Evolutionary conservation across 2,329 filamentous ascomycete species (phyloP), one percentile per base, ranked within the genome.

Genomic region (Botryotinia convoluta): DNA sequence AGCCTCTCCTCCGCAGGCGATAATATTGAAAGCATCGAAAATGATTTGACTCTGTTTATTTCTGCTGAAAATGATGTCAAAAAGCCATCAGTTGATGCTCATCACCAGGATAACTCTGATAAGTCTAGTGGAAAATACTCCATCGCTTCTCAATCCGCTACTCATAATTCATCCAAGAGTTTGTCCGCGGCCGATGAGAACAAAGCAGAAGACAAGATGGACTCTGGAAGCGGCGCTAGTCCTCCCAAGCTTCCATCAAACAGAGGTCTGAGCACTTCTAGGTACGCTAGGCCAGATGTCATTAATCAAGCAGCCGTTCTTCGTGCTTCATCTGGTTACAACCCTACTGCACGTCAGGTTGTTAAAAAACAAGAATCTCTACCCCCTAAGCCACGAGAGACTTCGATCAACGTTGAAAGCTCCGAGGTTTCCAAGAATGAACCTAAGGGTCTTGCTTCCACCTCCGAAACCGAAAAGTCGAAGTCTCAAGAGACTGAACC

Each of bases 251-350:
- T 62, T 32, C 63, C 42, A 35, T 44, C 29, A 16, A 69, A 69
- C n/a, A n/a, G 51, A 60, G 71, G 32, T 48, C 51, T 69, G 18
- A 32, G 63, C 32, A 61, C 63, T 60, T 69, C 54, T 9, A 72
- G 29, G 18, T 61, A 61, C 14, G 42, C 71, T 26, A 45, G 22
- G 7, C 9, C 16, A 37, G 32, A 60, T 3, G 51, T 48, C 7
- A 35, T 69, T 8, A 69, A 42, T 32, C 71, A 72, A 42, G 54
- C 26, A 22, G 12, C 51, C 22, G 42, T 69, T 42, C 35, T 72
- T 29, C 71, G 62, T 61, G 63, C 63, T 35, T 39, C 54, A 20
- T 61, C 63, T 48, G 26, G 39, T n/a, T 42, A 37, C 45, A 57
- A 61, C 26, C 26, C 6, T 29, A 4, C 22, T 16, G 39, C 62